Evolutionary conservation across 768 basidiomycete genomes (phyloP).

Genomic region (Suillus placidus): DNA sequence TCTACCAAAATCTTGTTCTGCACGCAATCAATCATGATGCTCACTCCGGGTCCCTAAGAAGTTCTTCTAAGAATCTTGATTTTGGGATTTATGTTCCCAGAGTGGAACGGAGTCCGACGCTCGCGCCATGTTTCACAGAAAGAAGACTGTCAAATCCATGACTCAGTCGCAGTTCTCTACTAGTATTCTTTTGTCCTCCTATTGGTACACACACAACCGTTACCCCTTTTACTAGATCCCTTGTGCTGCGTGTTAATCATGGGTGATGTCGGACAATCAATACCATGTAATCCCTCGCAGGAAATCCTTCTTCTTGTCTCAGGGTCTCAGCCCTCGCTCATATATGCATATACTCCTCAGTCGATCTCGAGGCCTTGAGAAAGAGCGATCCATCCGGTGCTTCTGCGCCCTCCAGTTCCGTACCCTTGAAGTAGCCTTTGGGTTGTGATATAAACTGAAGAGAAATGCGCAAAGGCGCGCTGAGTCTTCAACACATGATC

Average conservation of each 20-base stretch:
- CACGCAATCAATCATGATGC: neutral
- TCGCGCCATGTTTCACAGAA: neutral
- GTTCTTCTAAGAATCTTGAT: slow-evolving; percentile 1
- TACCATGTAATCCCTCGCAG: neutral
- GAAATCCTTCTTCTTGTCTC: too few relatives aligned
- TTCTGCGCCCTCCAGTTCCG: too few relatives aligned
- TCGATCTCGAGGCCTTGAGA: too few relatives aligned
- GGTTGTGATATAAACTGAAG: too few relatives aligned
- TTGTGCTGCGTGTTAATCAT: neutral
- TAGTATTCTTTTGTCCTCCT: neutral
- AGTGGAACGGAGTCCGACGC: neutral
- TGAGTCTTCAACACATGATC: too few relatives aligned
- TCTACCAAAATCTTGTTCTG: neutral
- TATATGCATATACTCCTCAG: too few relatives aligned
- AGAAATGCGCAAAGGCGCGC: too few relatives aligned
- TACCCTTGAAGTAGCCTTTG: too few relatives aligned
- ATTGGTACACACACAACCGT: too few relatives aligned
- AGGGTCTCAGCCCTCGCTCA: too few relatives aligned
- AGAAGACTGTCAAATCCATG: neutral
- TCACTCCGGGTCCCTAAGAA: neutral
- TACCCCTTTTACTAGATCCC: neutral
- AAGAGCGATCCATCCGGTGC: too few relatives aligned
- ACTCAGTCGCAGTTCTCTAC: neutral
- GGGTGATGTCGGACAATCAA: neutral
- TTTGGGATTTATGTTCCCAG: neutral